These are phyloP conservation scores for Phytopythium helicoides DNA, from an alignment of 352 stramenopile genomes.

Conservation along the genomic window DNA sequence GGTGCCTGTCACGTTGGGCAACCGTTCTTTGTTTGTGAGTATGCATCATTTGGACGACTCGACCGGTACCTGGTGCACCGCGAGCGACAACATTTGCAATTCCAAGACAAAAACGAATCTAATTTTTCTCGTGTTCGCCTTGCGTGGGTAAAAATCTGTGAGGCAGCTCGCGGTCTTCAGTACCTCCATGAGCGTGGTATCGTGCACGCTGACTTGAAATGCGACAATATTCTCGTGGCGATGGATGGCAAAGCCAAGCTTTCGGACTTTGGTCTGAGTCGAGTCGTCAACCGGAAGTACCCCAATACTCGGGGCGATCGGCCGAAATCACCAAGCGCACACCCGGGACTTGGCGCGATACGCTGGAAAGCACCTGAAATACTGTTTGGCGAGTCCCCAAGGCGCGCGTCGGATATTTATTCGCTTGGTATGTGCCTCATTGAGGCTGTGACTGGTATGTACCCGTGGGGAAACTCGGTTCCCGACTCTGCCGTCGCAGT, in stretches of 20 bases:
- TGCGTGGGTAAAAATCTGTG: slow-evolving; percentile 16
- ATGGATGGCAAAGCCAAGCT: slow-evolving; percentile 15
- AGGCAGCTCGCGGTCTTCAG: slow-evolving; percentile 18
- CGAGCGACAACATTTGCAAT: neutral
- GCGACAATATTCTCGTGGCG: slow-evolving; percentile 23
- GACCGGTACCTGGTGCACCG: slow-evolving; percentile 14
- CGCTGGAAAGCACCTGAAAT: slow-evolving; percentile 26
- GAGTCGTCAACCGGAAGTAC: slow-evolving; percentile 3
- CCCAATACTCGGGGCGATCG: too few species aligned
- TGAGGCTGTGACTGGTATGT: slow-evolving; percentile 22
- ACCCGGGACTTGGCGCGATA: slow-evolving; percentile 6
- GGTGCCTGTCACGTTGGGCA: slow-evolving; percentile 22
- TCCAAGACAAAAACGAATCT: neutral
- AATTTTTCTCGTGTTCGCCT: slow-evolving; percentile 1
- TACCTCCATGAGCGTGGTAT: slow-evolving; percentile 16
- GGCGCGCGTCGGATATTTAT: slow-evolving; percentile 28
- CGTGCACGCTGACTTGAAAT: slow-evolving; percentile 26
- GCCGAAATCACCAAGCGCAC: neutral
- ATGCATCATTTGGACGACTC: slow-evolving; percentile 9
- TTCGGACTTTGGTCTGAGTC: slow-evolving; percentile 21
- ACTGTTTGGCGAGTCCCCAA: slow-evolving; percentile 6
- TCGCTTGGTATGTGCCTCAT: slow-evolving; percentile 39
- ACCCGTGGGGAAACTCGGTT: slow-evolving; percentile 18
- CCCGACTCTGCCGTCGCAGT: slow-evolving; percentile 9
- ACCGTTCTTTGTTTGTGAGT: slow-evolving; percentile 21